Conservation (phyloP, 75 land plant genomes). For the Gnetum montanum region DNA sequence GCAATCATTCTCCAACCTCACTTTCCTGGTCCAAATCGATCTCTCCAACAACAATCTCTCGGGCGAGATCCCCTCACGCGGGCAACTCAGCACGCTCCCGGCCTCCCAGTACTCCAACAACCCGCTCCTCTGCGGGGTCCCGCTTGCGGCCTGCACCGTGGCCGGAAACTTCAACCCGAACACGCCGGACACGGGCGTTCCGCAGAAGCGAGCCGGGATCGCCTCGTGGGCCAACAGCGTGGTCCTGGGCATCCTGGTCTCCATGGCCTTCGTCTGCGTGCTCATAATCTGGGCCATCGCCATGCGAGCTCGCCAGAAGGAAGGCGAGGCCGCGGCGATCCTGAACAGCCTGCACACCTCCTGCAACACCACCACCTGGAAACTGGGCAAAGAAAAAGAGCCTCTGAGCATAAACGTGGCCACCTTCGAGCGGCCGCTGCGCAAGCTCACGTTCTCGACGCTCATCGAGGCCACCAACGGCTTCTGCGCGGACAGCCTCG, state of each 20-base stretch:
- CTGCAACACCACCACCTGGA: slow-evolving; percentile 59
- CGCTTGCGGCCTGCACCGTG: slow-evolving; percentile 39
- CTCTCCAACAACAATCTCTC: slow-evolving; percentile 54
- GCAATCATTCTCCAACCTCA: slow-evolving; percentile 58
- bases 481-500: slow-evolving; percentile 64
- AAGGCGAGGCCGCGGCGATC: slow-evolving; percentile 39
- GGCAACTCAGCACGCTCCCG: slow-evolving; percentile 75
- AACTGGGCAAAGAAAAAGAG: slow-evolving; percentile 63
- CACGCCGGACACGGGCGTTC: neutral
- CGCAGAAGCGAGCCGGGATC: slow-evolving; percentile 3
- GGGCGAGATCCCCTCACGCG: slow-evolving; percentile 63
- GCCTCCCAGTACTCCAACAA: slow-evolving; percentile 63
- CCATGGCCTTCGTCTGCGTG: slow-evolving; percentile 44
- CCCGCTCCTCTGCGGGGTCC: slow-evolving; percentile 73
- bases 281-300: slow-evolving; percentile 55
- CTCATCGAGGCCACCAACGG: slow-evolving; percentile 80
- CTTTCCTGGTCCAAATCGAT: slow-evolving; percentile 68
- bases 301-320: slow-evolving; percentile 34
- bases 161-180: neutral
- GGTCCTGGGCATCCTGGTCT: slow-evolving; percentile 43
- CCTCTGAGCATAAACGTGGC: slow-evolving; percentile 83
- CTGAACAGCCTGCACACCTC: slow-evolving; percentile 39
- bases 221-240: slow-evolving; percentile 55
- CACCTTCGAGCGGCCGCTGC: slow-evolving; percentile 68
- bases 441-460: slow-evolving; percentile 66